Base-by-base conservation (phyloP, 2,329 filamentous ascomycete genomes). In the Pseudopyricularia javanii region DNA sequence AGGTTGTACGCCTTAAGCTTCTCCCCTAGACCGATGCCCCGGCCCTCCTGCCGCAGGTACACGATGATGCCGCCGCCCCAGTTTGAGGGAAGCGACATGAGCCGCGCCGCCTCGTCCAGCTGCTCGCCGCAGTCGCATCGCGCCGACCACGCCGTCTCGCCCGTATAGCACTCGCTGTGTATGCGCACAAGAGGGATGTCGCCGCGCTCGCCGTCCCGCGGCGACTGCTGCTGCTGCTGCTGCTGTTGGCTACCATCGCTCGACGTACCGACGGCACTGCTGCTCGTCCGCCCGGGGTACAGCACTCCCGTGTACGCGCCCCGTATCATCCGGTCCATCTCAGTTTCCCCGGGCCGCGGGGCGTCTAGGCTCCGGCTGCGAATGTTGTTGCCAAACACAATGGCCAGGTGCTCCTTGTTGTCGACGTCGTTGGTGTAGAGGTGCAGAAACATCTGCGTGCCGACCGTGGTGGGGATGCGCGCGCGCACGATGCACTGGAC, bases 1-100 rank as follows among this genome's bases (percentile, higher is more conserved):
- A 98, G 74, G 63, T 98, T 98, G 69, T 98, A 98, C 4, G 93
- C 93, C 70, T 98, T 97, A 37, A 98, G 76, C 69, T 98, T 98
- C 71, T 95, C 91, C 2, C 88, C 86, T 0, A 98, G 76, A 0
- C 93, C 93, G 58, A 98, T 98, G 2, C 93, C 93, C 24, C 93
- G 86, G 0, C 93, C 93, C 70, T 98, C 93, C 68, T 98, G 93
- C 22, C 93, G 85, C 22, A 98, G 75, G 64, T 98, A 98, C 60
- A 98, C 84, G 59, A 98, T 95, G 52, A 95, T 90, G 33, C 93
- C 93, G 15, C 91, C 91, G 2, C 74, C 74, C 56, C 71, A 66
- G 47, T 35, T 53, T 24, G 24, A 30, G 9, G 82, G 83, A 28
- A 90, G 72, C 15, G 86, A 85, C 93, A 98, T 98, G 2, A 98